Conservation (phyloP, 2,329 filamentous ascomycete genomes). For the Colletotrichum caudatum region DNA sequence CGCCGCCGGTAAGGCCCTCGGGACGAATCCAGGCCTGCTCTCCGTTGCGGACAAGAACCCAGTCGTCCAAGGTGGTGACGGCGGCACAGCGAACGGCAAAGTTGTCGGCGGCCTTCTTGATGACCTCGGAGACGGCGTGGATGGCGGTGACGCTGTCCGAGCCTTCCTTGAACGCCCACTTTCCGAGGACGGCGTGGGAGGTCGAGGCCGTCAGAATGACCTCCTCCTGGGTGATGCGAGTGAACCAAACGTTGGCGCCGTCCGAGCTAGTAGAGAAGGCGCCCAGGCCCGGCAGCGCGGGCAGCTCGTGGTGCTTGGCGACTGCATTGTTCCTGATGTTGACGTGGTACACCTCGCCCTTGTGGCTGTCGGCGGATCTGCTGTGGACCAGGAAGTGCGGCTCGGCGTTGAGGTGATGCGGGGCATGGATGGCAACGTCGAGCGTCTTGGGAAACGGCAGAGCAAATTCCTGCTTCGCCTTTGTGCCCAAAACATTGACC, state of each 20-base stretch:
- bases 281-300: constrained; percentile 76
- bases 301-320: constrained; percentile 83
- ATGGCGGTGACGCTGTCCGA: constrained; percentile 61
- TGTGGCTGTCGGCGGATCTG: constrained; percentile 76
- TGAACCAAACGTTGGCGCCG: constrained; percentile 89
- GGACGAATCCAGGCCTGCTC: constrained; percentile 82
- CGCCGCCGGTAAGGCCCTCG: constrained; percentile 84
- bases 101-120: constrained; percentile 74
- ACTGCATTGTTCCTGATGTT: constrained; percentile 77
- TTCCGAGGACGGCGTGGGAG: constrained; percentile 80
- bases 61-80: constrained; percentile 76
- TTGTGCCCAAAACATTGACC: constrained; percentile 77
- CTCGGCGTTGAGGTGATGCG: constrained; percentile 76
- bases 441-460: constrained; percentile 59
- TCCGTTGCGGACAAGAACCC: constrained; percentile 87
- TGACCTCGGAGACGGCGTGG: constrained; percentile 84
- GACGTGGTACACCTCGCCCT: constrained; percentile 88
- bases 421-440: constrained; percentile 77
- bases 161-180: constrained; percentile 72
- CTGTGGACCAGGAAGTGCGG: constrained; percentile 90
- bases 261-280: constrained; percentile 83
- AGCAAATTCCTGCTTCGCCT: constrained; percentile 66
- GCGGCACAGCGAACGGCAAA: constrained; percentile 85
- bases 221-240: constrained; percentile 81
- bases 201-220: constrained; percentile 79